Evolutionary conservation across 129 eudicot genomes (phyloP).

Genomic region (Oenanthe sinensis): DNA sequence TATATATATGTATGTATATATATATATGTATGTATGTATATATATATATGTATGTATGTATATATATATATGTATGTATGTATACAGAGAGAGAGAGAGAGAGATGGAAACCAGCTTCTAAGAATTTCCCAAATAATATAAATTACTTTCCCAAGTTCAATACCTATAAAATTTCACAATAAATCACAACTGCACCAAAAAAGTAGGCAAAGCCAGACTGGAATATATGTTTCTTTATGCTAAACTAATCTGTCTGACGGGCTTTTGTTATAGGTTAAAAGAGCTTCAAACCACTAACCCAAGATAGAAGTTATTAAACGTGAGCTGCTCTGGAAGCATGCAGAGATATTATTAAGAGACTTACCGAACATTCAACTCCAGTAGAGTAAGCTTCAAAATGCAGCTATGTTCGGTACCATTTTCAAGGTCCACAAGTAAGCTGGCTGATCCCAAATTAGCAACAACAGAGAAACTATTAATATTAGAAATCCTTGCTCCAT

Average conservation of each 20-base stretch:
- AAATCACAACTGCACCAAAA: not conserved
- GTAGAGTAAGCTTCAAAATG: slow-evolving; percentile 41
- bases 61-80: no score
- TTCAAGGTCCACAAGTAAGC: slow-evolving; percentile 58
- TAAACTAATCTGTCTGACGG: not conserved
- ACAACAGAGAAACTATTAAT: slow-evolving; percentile 34
- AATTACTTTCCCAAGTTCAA: no score
- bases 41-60: no score
- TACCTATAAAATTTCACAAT: not conserved
- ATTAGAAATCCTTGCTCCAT: slow-evolving; percentile 12
- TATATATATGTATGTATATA: no score
- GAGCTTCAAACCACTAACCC: not conserved
- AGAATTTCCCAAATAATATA: no score
- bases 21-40: no score
- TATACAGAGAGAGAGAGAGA: no score
- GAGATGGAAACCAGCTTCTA: no score
- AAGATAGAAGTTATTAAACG: not conserved
- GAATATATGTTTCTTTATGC: not conserved
- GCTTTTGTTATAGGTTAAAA: not conserved
- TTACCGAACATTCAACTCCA: slow-evolving; percentile 50
- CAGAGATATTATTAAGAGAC: slow-evolving; percentile 10
- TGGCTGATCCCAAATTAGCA: slow-evolving; percentile 42
- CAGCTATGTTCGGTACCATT: slow-evolving; percentile 47
- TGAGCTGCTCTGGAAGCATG: not conserved
- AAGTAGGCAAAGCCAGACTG: not conserved